Percentiles rank a stretch among this genome's conserved stretches.
Conservation (phyloP, 2,329 filamentous ascomycete species). For the Bisporella sp. region DNA sequence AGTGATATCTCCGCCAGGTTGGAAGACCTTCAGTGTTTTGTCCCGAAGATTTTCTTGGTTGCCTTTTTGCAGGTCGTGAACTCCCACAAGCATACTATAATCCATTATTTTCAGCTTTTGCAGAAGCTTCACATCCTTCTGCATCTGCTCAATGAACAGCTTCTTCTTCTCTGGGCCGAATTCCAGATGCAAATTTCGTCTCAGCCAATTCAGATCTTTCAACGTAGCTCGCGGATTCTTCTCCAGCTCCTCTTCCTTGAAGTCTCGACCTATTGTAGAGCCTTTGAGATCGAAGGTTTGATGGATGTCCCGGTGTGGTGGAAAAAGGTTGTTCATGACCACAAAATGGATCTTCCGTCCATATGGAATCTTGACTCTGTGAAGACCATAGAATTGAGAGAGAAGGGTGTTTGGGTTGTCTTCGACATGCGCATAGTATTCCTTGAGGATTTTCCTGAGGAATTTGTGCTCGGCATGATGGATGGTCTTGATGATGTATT, state of each 20-base stretch:
- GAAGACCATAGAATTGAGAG: conserved; percentile 95
- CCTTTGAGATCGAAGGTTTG: conserved; percentile 96
- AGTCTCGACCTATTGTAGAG: conserved; percentile 88
- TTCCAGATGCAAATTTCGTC: conserved; percentile 77
- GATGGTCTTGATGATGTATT: conserved; percentile 99
- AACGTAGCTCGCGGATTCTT: conserved; percentile 87
- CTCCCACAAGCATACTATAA: conserved; percentile 90
- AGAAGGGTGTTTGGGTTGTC: conserved; percentile 94
- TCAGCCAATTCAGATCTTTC: conserved; percentile 95
- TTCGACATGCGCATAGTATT: conserved; percentile 90
- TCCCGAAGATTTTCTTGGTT: conserved; percentile 90
- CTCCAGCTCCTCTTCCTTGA: conserved; percentile 78
- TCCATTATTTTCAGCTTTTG: conserved; percentile 96
- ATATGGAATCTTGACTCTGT: conserved; percentile 96
- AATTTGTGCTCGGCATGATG: conserved; percentile 93
- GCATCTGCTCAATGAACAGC: conserved; percentile 82
- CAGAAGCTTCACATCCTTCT: conserved; percentile 77
- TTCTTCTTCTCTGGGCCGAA: conserved; percentile 84
- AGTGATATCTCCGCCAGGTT: conserved; percentile 65
- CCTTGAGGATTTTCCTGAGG: conserved; percentile 72
- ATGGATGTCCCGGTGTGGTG: conserved; percentile 94
- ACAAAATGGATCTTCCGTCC: conserved; percentile 99
- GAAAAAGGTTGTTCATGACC: conserved; percentile 99
- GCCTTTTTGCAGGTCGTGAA: conserved; percentile 82
- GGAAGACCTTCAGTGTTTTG: conserved; percentile 91